Base-by-base conservation (phyloP, 805 yeast species). In the Debaryomyces maramus region DNA sequence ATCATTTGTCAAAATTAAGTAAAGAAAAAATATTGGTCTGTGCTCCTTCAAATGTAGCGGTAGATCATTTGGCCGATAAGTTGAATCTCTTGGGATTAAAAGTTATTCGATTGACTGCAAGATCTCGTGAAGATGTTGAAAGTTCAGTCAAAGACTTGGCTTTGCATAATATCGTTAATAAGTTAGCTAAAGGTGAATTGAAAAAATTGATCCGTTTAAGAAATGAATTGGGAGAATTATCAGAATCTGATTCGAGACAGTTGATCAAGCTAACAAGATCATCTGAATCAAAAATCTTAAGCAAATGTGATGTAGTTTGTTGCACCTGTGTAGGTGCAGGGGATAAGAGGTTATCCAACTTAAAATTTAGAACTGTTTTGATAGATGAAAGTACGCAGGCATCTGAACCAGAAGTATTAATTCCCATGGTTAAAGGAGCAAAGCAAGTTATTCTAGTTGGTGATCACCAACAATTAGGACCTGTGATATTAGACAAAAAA, bases 31-130 rank as follows among this genome's bases (percentile, higher is more conserved):
- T 89, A 6, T 70, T 90, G 29, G 97, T 89, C 3, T 88, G 96
- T 70, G 97, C 97, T 3, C 97, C 97, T 16, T 89, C 96, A 15
- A 90, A 90, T 61, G 91, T 90, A 36, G 97, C 97, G 0, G 96
- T 88, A 22, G 97, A 90, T 60, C 96, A 90, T 65, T 71, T 90
- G 40, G 88, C 96, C 2, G 75, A 73, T 7, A 85, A 89, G 52
- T 68, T 90, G 30, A 75, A 80, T 39, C 58, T 62, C n/a, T 60
- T 88, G 20, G 95, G 95, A 0, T 63, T 90, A 41, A 79, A 79
- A 14, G 96, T 88, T 24, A 85, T 87, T 11, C 74, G 97, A 51
- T 52, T 90, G 34, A 73, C 82, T 5, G 95, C 97, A 2, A 80
- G 73, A 52, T 74, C 85, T 30, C 72, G 95, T 44, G 97, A 88